These are phyloP conservation scores for Lentinula aciculospora DNA, from an alignment of 768 basidiomycete genomes.

Conservation along the genomic window DNA sequence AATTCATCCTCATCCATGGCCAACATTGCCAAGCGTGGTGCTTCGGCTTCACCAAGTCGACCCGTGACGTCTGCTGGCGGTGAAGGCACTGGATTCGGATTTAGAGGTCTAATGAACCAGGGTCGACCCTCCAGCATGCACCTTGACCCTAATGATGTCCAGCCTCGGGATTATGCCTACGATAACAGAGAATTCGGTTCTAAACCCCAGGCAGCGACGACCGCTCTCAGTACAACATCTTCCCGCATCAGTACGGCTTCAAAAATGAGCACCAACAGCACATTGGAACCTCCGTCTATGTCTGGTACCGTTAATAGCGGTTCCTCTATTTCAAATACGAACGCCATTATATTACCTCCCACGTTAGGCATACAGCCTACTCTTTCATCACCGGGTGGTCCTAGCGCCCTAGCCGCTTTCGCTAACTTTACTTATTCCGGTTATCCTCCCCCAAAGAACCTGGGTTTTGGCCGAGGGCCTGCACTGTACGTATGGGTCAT, in stretches of 20 bases:
- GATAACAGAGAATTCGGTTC: neutral
- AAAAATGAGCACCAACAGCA: neutral
- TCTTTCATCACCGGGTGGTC: slow-evolving; percentile 39
- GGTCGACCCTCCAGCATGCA: neutral
- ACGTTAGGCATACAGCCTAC: slow-evolving; percentile 69
- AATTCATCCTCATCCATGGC: slow-evolving; percentile 3
- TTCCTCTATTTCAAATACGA: neutral
- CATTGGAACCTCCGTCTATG: neutral
- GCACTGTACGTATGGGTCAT: slow-evolving; percentile 74
- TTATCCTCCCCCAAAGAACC: slow-evolving; percentile 8
- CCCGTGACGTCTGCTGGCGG: neutral
- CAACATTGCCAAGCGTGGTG: neutral
- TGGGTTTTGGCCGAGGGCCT: slow-evolving; percentile 21
- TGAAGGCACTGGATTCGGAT: neutral
- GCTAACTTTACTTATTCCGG: slow-evolving; percentile 6
- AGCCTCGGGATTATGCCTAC: neutral
- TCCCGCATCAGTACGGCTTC: slow-evolving; percentile 9
- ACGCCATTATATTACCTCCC: slow-evolving; percentile 19
- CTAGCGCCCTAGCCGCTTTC: slow-evolving; percentile 3
- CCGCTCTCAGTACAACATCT: neutral
- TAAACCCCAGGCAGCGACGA: neutral
- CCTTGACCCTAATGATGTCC: neutral
- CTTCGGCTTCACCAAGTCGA: neutral
- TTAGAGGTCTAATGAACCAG: neutral
- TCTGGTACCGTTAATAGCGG: neutral